These are phyloP conservation scores for Curvularia eragrostidis DNA, from an alignment of 2,329 filamentous ascomycete genomes.

Conservation along the genomic window DNA sequence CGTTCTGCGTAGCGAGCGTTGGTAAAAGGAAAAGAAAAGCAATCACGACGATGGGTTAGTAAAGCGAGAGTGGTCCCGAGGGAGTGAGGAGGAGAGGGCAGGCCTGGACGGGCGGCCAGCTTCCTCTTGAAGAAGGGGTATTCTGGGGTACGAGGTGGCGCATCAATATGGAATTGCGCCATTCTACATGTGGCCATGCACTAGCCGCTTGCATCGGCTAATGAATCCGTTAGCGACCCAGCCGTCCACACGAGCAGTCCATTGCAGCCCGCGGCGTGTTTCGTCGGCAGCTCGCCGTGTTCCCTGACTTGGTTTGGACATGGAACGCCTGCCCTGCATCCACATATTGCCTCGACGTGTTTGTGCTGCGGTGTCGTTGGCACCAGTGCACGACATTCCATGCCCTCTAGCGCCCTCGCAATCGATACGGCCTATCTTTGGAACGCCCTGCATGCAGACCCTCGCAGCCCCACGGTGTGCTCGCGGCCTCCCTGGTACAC, in stretches of 20 bases:
- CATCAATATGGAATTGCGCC: conserved; percentile 7
- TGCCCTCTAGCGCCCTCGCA: background rate
- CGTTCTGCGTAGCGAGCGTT: conserved; percentile 34
- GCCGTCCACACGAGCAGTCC: background rate
- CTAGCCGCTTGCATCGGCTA: conserved; percentile 4
- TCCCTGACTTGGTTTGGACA: background rate
- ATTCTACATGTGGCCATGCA: background rate
- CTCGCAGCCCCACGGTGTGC: background rate
- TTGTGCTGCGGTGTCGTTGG: conserved; percentile 9
- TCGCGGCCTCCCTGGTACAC: conserved; percentile 6
- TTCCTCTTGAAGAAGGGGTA: conserved; percentile 13
- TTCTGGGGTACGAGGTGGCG: conserved; percentile 7
- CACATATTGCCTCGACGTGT: background rate
- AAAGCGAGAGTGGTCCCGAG: conserved; percentile 17
- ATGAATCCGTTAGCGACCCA: conserved; percentile 2
- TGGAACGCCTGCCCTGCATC: conserved; percentile 9
- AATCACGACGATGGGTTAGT: conserved; percentile 9
- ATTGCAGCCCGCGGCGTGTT: conserved; percentile 1
- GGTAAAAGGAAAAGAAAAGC: conserved; percentile 13
- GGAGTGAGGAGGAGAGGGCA: conserved; percentile 4
- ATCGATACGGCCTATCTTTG: conserved; percentile 19
- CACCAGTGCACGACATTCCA: too few relatives aligned
- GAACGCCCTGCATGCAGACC: conserved; percentile 8
- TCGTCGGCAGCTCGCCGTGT: background rate
- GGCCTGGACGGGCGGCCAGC: conserved; percentile 9